Base-by-base conservation (phyloP, 805 yeast species). In the Kuraishia floccosa region DNA sequence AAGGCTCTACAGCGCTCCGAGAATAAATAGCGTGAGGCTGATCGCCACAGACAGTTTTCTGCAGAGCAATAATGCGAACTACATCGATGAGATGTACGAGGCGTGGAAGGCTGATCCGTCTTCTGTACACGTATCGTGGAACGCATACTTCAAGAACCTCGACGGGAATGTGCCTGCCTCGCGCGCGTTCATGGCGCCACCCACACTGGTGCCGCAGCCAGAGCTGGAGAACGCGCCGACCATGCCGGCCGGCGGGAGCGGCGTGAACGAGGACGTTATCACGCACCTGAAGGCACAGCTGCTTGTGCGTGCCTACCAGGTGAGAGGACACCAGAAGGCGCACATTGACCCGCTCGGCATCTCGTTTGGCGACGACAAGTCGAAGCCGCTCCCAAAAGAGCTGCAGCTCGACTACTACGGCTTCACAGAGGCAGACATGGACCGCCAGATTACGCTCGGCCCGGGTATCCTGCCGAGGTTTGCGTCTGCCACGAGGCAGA, bases 401-500 rank as follows among this genome's bases (percentile, higher is more conserved):
- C 68, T 91, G 52, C 84, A 95, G 30, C 64, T 86, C 38, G 96
- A 86, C 41, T 82, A 83, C 62, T 91, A 91, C 54, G 93, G 91
- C 21, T 89, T 89, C 67, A 67, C 87, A 28, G 89, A 83, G 36
- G 73, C 76, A 31, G 98, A 91, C 56, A 59, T 91, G 47, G 74
- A 79, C 47, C 79, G 71, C 51, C 78, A 75, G 50, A 81, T 89
- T 60, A 78, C 86, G 35, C 69, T 91, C 42, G 99, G 99, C 35
- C 97, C 98, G 25, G 99, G 99, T 58, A 89, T 91, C 46, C 63
- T 91, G 51, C 96, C 96, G 32, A 73, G 94, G 55, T 91, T 86
- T 52, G 84, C 85, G 34, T 69, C 62, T 36, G 60, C 65, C 21
- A 77, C 73, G 36, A 68, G 65, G 44, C 55, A 60, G 20, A 60